These are phyloP conservation scores for Chamaecyparis obtusa DNA, from an alignment of 75 land plant genomes.

Conservation along the genomic window DNA sequence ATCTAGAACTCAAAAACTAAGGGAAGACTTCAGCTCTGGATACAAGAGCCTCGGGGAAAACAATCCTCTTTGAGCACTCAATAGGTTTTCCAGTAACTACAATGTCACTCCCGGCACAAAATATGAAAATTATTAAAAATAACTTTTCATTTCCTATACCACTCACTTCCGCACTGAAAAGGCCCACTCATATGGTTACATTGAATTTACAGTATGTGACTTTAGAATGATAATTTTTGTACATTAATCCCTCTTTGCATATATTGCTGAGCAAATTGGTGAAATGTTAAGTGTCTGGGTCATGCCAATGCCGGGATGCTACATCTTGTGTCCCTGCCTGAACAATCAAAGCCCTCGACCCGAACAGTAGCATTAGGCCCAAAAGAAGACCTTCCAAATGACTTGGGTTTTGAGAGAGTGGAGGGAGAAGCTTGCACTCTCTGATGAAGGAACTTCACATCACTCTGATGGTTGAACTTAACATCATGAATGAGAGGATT, in stretches of 20 bases:
- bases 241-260: not conserved
- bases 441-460: conserved; percentile 47
- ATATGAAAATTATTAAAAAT: conserved; percentile 5
- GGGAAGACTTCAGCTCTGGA: conserved; percentile 10
- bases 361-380: conserved; percentile 35
- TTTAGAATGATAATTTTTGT: conserved; percentile 2
- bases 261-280: not conserved
- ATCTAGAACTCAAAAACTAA: not conserved
- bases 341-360: conserved; percentile 44
- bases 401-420: conserved; percentile 29
- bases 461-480: conserved; percentile 41
- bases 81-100: not conserved
- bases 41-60: conserved; percentile 5
- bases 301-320: conserved; percentile 40
- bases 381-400: conserved; percentile 16
- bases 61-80: not conserved
- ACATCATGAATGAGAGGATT: conserved; percentile 54
- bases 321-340: conserved; percentile 44
- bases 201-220: conserved; percentile 13
- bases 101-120: not conserved
- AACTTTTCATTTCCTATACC: not conserved
- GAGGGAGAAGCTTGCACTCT: conserved; percentile 17
- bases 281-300: not conserved
- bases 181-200: conserved; percentile 7
- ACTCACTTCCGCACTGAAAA: conserved; percentile 1